Conservation (phyloP, 2,329 filamentous ascomycete species). For the Colletotrichum spaethianum region DNA sequence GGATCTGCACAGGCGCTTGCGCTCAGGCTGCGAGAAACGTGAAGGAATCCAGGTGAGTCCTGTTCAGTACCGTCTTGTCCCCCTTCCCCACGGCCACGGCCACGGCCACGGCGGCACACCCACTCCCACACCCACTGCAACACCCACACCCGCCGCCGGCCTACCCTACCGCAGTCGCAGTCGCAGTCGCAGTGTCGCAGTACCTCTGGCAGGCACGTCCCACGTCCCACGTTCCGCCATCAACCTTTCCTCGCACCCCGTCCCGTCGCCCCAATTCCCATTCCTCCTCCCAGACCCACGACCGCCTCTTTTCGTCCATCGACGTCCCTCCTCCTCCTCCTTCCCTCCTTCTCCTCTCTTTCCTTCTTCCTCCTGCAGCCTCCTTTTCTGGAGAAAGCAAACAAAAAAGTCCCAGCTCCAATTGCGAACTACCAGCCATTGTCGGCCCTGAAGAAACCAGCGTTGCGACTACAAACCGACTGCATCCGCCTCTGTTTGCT, state of each 20-base stretch:
- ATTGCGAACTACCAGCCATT: neutral
- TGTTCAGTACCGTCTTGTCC: neutral
- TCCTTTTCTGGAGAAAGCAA: neutral
- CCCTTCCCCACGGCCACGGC: neutral
- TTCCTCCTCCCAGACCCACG: conserved; percentile 29
- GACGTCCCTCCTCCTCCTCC: neutral
- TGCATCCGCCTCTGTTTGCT: conserved; percentile 20
- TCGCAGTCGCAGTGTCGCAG: too few species aligned
- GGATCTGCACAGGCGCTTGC: neutral
- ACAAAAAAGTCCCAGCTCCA: neutral
- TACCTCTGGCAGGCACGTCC: conserved; percentile 21
- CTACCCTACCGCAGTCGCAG: neutral
- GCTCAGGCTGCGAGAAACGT: conserved; percentile 14
- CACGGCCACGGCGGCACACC: neutral
- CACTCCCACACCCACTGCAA: neutral
- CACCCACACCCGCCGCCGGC: neutral
- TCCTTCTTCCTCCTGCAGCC: neutral
- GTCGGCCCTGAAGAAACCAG: neutral
- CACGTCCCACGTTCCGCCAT: conserved; percentile 30
- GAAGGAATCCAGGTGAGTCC: neutral
- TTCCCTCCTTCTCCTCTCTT: neutral
- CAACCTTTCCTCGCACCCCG: conserved; percentile 16
- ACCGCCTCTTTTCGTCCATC: conserved; percentile 33
- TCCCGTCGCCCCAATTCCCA: conserved; percentile 23
- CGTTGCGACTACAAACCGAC: conserved; percentile 11